Conservation (phyloP, 176 grass and related monocot genomes). For the Aegilops tauschii region DNA sequence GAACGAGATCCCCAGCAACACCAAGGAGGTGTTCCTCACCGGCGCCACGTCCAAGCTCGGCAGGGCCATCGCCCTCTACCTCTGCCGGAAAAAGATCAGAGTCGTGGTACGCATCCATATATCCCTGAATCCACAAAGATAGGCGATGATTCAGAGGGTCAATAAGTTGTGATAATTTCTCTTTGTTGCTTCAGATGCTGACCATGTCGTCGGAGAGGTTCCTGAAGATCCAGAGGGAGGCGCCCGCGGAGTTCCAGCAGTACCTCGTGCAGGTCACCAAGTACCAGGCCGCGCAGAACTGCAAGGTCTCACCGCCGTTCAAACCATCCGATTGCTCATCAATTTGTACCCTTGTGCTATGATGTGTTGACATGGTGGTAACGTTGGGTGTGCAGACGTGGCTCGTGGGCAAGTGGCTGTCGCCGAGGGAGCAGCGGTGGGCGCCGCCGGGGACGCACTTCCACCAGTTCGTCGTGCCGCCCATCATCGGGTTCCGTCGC, state of each 20-base stretch:
- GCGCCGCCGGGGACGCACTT: constrained; percentile 82
- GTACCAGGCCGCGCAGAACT: constrained; percentile 68
- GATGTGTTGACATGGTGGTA: not conserved
- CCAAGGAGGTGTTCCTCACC: constrained; percentile 76
- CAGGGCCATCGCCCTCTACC: constrained; percentile 81
- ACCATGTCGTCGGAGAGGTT: constrained; percentile 76
- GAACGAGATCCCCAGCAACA: constrained; percentile 75
- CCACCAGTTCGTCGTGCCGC: constrained; percentile 96
- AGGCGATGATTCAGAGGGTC: not conserved
- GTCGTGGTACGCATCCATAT: constrained; percentile 47
- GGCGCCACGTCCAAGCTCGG: constrained; percentile 96
- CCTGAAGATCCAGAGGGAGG: constrained; percentile 71
- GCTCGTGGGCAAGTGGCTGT: constrained; percentile 87
- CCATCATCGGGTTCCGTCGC: constrained; percentile 68
- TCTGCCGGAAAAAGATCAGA: constrained; percentile 73
- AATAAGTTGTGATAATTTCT: not conserved
- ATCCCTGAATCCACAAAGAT: not conserved
- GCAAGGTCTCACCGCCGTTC: constrained; percentile 48
- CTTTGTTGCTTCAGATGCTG: constrained; percentile 52
- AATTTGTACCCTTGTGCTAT: not conserved
- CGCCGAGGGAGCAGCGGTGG: constrained; percentile 73
- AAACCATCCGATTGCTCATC: not conserved
- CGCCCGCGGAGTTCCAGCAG: constrained; percentile 61
- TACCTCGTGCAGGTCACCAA: constrained; percentile 91
- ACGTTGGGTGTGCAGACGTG: constrained; percentile 50